Evolutionary conservation across 768 basidiomycete species (phyloP), one percentile per base, ranked within the genome.

Genomic region (Termitomyces sp.): DNA sequence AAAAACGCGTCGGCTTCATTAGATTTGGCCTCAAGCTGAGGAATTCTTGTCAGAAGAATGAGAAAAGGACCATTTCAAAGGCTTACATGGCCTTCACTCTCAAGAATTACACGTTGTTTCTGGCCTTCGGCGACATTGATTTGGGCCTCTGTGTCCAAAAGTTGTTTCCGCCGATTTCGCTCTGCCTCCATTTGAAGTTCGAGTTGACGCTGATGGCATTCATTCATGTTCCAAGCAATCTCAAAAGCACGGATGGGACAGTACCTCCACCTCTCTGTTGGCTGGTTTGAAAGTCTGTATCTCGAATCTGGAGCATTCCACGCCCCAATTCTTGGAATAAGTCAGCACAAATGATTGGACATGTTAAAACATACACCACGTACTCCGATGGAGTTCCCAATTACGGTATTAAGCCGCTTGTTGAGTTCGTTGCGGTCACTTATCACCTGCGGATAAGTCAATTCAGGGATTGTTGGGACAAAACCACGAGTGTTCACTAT

Each of bases 121-220:
- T 82, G 77, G 11, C 84, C 84, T 65, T 85, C 84, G 1, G 84
- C 83, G 44, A 85, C 76, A 66, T 85, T 85, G 61, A 85, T 79
- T 58, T 81, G 80, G 0, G 84, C 84, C 64, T 83, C 79, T 0
- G 84, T 85, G 65, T 85, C 83, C 22, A 85, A 72, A 15, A 84
- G 74, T 61, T 84, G 82, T 65, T 84, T 85, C 36, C 84, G 73
- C 20, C 84, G 67, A 62, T 84, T 82, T 36, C 84, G 69, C 63
- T 85, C 84, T 0, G 83, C 84, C 67, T 84, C 82, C 83, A 84
- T 84, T 67, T 84, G 82, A 12, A 85, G 75, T 62, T 85, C 84
- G 2, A 85, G 76, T 78, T 85, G 84, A n/a, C 81, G 76, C 81
- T 82, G 58, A 55, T 20, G 18, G 3, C n/a, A n/a, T 49, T 3